These are phyloP conservation scores for Biancaea sappan DNA, from an alignment of 306 rosid genomes.

Conservation along the genomic window DNA sequence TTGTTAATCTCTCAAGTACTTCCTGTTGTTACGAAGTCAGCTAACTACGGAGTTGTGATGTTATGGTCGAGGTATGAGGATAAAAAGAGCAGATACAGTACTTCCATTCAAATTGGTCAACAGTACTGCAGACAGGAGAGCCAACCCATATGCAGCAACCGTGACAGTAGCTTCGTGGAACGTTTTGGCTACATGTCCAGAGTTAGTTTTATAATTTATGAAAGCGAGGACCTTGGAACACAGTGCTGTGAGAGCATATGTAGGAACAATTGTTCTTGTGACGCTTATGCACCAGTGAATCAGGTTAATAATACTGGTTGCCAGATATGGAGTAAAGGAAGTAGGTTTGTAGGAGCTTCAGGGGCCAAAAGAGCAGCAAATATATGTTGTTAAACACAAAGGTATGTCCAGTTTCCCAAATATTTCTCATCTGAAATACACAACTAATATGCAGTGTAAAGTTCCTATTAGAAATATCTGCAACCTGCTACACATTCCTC, in stretches of 20 bases:
- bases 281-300: constrained; percentile 20
- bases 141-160: background rate
- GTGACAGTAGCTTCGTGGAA: background rate
- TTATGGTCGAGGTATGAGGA: constrained; percentile 55
- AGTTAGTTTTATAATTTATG: background rate
- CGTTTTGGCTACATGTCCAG: constrained; percentile 37
- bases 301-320: constrained; percentile 28
- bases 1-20: constrained; percentile 43
- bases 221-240: background rate
- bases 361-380: constrained; percentile 12
- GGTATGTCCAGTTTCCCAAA: constrained; percentile 13
- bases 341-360: background rate
- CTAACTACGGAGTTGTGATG: constrained; percentile 65
- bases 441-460: background rate
- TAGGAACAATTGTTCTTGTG: constrained; percentile 37
- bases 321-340: constrained; percentile 36
- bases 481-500: background rate
- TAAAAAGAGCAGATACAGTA: constrained; percentile 43
- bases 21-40: constrained; percentile 41
- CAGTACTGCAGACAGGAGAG: constrained; percentile 16
- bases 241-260: constrained; percentile 38
- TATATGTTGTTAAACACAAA: constrained; percentile 23
- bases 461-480: too few species aligned
- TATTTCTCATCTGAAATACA: too few species aligned
- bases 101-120: background rate